Percentiles rank a stretch among this genome's conserved stretches.
phyloP scores from a whole-genome alignment of 2,329 filamentous ascomycete species.

The Curvularia verruculosa region DNA sequence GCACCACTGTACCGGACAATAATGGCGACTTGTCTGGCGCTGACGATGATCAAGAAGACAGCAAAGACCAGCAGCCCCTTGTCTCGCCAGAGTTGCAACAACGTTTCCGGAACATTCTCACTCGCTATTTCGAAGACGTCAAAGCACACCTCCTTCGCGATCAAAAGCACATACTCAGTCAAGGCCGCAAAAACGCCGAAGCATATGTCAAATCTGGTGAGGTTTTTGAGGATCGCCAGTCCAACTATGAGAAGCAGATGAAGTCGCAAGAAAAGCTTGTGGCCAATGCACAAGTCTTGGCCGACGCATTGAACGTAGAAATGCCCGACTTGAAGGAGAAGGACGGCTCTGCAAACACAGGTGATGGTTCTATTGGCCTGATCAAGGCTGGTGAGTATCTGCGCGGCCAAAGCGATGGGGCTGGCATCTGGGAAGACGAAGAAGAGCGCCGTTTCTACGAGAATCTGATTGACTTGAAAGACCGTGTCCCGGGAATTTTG shows the following conservation, averaged over 20 bases:
- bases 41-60: slow-evolving; percentile 58
- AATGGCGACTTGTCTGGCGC: slow-evolving; percentile 58
- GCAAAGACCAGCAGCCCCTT: slow-evolving; percentile 74
- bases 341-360: slow-evolving; percentile 68
- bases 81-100: slow-evolving; percentile 78
- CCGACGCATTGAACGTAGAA: slow-evolving; percentile 84
- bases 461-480: slow-evolving; percentile 91
- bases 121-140: slow-evolving; percentile 90
- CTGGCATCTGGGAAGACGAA: slow-evolving; percentile 98
- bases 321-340: slow-evolving; percentile 93
- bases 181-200: slow-evolving; percentile 93
- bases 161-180: slow-evolving; percentile 83
- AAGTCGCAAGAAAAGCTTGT: slow-evolving; percentile 92
- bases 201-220: slow-evolving; percentile 98
- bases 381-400: slow-evolving; percentile 95
- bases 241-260: slow-evolving; percentile 91
- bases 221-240: slow-evolving; percentile 95
- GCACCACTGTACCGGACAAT: slow-evolving; percentile 65
- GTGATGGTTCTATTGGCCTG: slow-evolving; percentile 83
- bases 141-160: slow-evolving; percentile 88
- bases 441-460: slow-evolving; percentile 98
- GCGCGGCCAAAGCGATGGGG: slow-evolving; percentile 84
- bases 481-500: slow-evolving; percentile 91
- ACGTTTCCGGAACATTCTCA: slow-evolving; percentile 83
- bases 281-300: slow-evolving; percentile 86